Evolutionary conservation across 768 basidiomycete species (phyloP).

Genomic region (Hygrophoropsis aurantiaca): DNA sequence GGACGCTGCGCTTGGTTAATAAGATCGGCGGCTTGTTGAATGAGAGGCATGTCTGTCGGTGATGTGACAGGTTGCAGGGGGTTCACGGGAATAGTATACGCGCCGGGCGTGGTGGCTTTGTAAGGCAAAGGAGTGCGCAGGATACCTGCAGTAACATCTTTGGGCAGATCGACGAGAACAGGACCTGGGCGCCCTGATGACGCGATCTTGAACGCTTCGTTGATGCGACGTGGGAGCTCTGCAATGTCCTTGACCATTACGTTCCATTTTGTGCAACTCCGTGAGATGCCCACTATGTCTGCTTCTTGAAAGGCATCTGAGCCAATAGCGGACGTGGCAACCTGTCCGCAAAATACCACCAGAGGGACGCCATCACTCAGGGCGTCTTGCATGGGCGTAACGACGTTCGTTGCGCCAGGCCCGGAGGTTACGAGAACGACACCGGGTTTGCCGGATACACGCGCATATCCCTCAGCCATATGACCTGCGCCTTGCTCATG

Average conservation of each 20-base stretch:
- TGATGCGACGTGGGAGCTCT: slow-evolving; percentile 92
- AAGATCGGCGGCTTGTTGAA: slow-evolving; percentile 81
- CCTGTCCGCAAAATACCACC: slow-evolving; percentile 95
- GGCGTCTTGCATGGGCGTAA: slow-evolving; percentile 98
- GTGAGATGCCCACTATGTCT: slow-evolving; percentile 93
- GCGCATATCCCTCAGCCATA: slow-evolving; percentile 98
- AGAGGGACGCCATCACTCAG: slow-evolving; percentile 91
- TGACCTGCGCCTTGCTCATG: slow-evolving; percentile 99
- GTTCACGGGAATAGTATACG: slow-evolving; percentile 71
- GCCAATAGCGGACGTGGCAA: slow-evolving; percentile 99
- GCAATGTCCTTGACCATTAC: slow-evolving; percentile 98
- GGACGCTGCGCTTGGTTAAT: slow-evolving; percentile 93
- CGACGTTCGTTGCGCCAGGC: slow-evolving; percentile 95
- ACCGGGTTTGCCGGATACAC: slow-evolving; percentile 95
- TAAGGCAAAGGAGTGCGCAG: slow-evolving; percentile 81
- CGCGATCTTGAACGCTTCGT: slow-evolving; percentile 99
- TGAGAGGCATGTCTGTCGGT: slow-evolving; percentile 62
- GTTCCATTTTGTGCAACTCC: slow-evolving; percentile 99
- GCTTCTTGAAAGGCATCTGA: slow-evolving; percentile 99
- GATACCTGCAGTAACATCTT: slow-evolving; percentile 94
- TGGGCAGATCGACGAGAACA: slow-evolving; percentile 97
- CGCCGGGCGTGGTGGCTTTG: slow-evolving; percentile 84
- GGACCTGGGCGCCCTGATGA: slow-evolving; percentile 96
- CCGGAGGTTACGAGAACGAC: slow-evolving; percentile 98
- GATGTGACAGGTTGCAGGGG: slow-evolving; percentile 61